Conservation (phyloP, 768 basidiomycete genomes). For the Lactifluus piperatus region DNA sequence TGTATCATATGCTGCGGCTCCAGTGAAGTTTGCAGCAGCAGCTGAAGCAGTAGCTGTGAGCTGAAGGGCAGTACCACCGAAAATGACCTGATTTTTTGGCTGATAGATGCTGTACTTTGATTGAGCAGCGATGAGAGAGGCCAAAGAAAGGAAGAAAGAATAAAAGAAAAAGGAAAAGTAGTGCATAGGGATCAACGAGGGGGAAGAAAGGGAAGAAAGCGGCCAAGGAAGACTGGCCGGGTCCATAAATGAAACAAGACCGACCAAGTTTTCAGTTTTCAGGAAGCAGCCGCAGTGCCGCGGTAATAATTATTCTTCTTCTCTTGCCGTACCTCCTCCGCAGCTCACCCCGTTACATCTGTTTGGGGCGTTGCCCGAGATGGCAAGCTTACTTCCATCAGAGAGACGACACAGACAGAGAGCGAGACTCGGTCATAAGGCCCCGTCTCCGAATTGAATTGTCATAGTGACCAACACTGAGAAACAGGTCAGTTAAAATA, state of each 20-base stretch:
- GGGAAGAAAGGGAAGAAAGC: not conserved
- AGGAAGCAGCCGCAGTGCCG: too few relatives aligned
- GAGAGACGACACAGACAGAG: too few relatives aligned
- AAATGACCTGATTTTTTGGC: slow-evolving; percentile 19
- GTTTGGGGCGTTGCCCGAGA: too few relatives aligned
- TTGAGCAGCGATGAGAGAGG: not conserved
- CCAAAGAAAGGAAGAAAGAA: not conserved
- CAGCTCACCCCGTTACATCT: too few relatives aligned
- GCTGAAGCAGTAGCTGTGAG: slow-evolving; percentile 23
- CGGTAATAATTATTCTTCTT: too few relatives aligned
- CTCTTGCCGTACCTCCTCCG: too few relatives aligned
- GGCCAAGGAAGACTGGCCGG: too few relatives aligned
- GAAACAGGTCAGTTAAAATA: too few relatives aligned
- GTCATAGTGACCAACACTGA: not conserved
- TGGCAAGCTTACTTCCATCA: too few relatives aligned
- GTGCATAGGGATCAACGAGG: not conserved
- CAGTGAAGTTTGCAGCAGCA: slow-evolving; percentile 35
- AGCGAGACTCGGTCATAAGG: not conserved
- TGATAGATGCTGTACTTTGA: slow-evolving; percentile 1
- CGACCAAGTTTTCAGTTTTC: too few relatives aligned
- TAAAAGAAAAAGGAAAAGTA: not conserved
- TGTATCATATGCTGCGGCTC: slow-evolving; percentile 44
- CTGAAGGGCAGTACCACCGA: slow-evolving; percentile 7
- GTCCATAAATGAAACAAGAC: too few relatives aligned
- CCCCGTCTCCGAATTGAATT: not conserved